Conservation (phyloP, 2,329 filamentous ascomycete genomes). For the Penicillium thymicola region DNA sequence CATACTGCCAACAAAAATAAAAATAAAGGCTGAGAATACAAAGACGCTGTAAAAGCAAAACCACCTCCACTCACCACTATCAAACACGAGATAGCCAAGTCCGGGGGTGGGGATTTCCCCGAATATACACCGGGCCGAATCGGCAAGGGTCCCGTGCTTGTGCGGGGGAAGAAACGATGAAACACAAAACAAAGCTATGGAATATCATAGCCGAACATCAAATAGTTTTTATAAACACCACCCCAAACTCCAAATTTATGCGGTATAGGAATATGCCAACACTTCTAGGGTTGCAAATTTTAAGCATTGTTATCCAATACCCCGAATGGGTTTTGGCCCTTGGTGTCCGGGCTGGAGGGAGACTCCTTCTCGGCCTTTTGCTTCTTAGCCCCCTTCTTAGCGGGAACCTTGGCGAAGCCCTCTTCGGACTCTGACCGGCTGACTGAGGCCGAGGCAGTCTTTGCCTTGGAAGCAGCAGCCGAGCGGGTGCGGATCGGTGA, state of each 20-base stretch:
- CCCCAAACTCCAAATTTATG: slow-evolving; percentile 6
- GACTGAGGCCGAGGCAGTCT: slow-evolving; percentile 16
- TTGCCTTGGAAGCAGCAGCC: slow-evolving; percentile 29
- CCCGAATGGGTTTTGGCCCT: slow-evolving; percentile 32
- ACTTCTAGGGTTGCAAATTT: slow-evolving; percentile 1
- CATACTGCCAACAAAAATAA: background rate
- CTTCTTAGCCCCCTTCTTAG: slow-evolving; percentile 36
- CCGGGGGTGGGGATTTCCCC: background rate
- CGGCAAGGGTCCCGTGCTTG: background rate
- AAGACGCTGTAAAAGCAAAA: slow-evolving; percentile 3
- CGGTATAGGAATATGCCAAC: slow-evolving; percentile 3
- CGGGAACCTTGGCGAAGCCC: slow-evolving; percentile 31
- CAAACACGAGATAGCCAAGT: background rate
- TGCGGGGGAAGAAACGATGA: background rate
- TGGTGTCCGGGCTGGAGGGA: slow-evolving; percentile 16
- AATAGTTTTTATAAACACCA: background rate
- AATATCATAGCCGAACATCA: background rate
- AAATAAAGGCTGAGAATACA: background rate
- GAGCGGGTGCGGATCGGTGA: slow-evolving; percentile 35
- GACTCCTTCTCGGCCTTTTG: slow-evolving; percentile 22
- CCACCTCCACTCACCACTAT: background rate
- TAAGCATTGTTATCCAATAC: slow-evolving; percentile 29
- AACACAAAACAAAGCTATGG: background rate
- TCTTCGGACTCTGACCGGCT: slow-evolving; percentile 23
- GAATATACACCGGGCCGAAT: background rate